Evolutionary conservation across 75 land plant species (phyloP), one percentile per base, ranked within the genome.

Genomic region (Adiantum capillusveneris): DNA sequence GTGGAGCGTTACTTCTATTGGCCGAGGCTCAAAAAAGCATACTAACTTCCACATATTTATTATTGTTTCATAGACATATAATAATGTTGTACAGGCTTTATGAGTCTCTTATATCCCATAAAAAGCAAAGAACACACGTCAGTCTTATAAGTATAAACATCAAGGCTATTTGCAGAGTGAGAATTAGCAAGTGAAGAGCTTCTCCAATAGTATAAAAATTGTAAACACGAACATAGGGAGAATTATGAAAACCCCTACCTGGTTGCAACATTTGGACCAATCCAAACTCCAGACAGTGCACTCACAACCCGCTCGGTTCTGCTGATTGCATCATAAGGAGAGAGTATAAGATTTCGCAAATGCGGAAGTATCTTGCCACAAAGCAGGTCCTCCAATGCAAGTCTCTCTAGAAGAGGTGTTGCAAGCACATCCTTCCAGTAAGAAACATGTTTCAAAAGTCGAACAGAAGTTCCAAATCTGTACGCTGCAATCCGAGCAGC

Each of bases 371-470:
- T 58, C 64, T 83, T 89, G 20, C 75, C 79, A 39, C 61, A 56
- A 56, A 93, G 53, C 59, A 93, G 84, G 29, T 82, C 75, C 56
- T 89, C 96, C 26, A 93, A 70, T 14, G 87, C 96, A 60, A 93
- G 76, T 57, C 86, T 67, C 57, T 89, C 96, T 7, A 93, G 63
- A 52, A 80, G 62, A 20, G 82, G 74, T 44, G 60, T 41, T 31
- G 96, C 76, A 45, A 93, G 59, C 20, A 93, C 69, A 24, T 89
- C 80, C 68, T 79, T 93, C 98, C 98, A 93, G 44, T 81, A 63
- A 53, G 81, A 82, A 31, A 90, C 79, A 52, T 90, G 89, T 29
- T 71, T 74, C 48, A 94, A 67, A 49, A 94, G 65, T 28, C 96
- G 84, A 62, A 94, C 68, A 54, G 98, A 80, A 39, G 65, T 68